Evolutionary conservation across 2,329 filamentous ascomycete species (phyloP).

Genomic region (Aulographum hederae): DNA sequence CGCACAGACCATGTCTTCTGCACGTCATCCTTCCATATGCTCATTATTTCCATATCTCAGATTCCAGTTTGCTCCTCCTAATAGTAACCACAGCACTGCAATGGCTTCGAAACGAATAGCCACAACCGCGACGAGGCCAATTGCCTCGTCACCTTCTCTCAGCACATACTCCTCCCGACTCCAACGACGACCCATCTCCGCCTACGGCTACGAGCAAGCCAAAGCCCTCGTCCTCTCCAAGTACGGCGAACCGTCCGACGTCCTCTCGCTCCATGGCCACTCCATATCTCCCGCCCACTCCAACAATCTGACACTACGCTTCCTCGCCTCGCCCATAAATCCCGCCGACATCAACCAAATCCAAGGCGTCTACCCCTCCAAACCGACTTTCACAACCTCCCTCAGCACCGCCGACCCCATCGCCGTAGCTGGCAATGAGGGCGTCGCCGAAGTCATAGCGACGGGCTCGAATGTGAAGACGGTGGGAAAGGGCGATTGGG

Average conservation of each 20-base stretch:
- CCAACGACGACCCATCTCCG: no score
- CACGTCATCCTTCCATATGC: no score
- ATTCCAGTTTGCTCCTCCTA: no score
- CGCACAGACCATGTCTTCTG: no score
- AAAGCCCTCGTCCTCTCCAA: constrained; percentile 63
- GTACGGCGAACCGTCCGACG: constrained; percentile 57
- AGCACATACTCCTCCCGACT: no score
- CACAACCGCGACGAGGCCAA: no score
- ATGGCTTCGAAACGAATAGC: no score
- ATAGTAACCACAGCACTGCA: no score
- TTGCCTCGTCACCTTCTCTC: no score
- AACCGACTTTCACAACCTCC: constrained; percentile 55
- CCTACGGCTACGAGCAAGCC: constrained; percentile 68
- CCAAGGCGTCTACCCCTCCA: constrained; percentile 85
- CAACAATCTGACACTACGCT: constrained; percentile 56
- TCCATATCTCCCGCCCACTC: constrained; percentile 62
- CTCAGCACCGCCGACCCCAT: constrained; percentile 63
- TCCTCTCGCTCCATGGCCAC: constrained; percentile 51
- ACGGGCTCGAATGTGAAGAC: constrained; percentile 39
- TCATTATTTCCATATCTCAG: no score
- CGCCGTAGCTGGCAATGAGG: constrained; percentile 77
- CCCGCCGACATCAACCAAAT: constrained; percentile 97
- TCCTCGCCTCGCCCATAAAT: constrained; percentile 85
- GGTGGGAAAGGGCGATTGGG: constrained; percentile 62
- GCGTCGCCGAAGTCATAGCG: constrained; percentile 73